Conservation (phyloP, 495 filamentous ascomycete species). For the Parachaetomium inaequale region DNA sequence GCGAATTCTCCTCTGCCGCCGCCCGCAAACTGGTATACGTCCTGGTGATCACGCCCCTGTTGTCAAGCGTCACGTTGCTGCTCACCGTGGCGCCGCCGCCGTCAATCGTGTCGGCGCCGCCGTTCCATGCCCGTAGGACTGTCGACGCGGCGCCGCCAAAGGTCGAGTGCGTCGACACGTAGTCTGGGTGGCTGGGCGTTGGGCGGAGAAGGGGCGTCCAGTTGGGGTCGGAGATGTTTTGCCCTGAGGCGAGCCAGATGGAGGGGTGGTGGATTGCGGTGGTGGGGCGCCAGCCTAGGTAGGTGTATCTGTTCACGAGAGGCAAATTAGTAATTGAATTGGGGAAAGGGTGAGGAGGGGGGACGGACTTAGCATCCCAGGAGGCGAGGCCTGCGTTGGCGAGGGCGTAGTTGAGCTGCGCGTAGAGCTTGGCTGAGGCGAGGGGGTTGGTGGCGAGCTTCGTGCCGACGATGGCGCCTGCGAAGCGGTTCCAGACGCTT, state of each 20-base stretch:
- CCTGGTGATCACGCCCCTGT: constrained; percentile 31
- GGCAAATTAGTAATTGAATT: neutral
- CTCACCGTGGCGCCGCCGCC: constrained; percentile 19
- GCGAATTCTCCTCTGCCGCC: constrained; percentile 31
- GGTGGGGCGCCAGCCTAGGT: constrained; percentile 33
- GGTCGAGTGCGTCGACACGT: constrained; percentile 35
- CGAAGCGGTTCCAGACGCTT: constrained; percentile 37
- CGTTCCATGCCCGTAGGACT: constrained; percentile 28
- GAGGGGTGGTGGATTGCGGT: constrained; percentile 32
- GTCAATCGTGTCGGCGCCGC: constrained; percentile 8
- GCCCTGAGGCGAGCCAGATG: constrained; percentile 25
- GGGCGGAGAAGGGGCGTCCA: constrained; percentile 36
- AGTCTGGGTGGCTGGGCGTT: constrained; percentile 37
- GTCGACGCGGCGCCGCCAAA: constrained; percentile 34
- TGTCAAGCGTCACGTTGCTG: constrained; percentile 34
- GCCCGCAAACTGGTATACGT: constrained; percentile 23
- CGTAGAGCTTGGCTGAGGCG: constrained; percentile 35
- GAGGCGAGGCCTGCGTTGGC: constrained; percentile 35
- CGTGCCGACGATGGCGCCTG: constrained; percentile 27
- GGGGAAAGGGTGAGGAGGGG: neutral
- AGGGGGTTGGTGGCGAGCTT: constrained; percentile 26
- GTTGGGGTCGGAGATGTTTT: constrained; percentile 22
- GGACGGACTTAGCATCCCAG: constrained; percentile 30
- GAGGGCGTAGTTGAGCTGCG: constrained; percentile 40
- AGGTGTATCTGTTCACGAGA: constrained; percentile 18